A percentile compares a stretch with the other conserved stretches of the same genome.
phyloP scores from a whole-genome alignment of 2,329 filamentous ascomycete genomes.

The Paecilomyces niveus region DNA sequence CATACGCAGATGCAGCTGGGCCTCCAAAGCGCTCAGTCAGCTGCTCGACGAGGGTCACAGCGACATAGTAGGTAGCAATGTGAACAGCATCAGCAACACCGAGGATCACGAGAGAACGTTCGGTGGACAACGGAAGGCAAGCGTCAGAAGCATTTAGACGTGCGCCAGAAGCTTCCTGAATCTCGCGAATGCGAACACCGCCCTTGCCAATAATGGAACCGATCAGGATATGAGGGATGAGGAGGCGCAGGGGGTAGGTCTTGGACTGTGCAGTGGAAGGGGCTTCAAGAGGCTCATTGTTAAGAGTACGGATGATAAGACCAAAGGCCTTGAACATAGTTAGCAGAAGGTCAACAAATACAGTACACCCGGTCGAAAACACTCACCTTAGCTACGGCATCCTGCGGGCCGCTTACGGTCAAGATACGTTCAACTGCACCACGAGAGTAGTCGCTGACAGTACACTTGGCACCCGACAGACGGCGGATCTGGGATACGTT shows the following conservation, averaged over 20 bases:
- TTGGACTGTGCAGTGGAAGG: constrained; percentile 90
- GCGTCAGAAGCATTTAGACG: constrained; percentile 94
- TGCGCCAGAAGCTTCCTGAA: constrained; percentile 94
- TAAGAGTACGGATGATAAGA: constrained; percentile 93
- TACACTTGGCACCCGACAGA: constrained; percentile 94
- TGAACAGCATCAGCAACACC: constrained; percentile 97
- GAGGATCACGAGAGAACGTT: constrained; percentile 95
- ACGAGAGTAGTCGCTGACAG: constrained; percentile 95
- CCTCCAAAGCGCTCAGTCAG: constrained; percentile 94
- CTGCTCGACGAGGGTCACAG: constrained; percentile 95
- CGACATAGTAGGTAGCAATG: constrained; percentile 98
- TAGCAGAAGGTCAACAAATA: constrained; percentile 8
- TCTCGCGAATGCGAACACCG: constrained; percentile 92
- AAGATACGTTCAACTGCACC: constrained; percentile 96
- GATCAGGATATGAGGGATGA: constrained; percentile 95
- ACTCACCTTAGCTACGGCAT: constrained; percentile 88
- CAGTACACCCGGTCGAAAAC: constrained; percentile 2
- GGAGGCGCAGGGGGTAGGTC: constrained; percentile 89
- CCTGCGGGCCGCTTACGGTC: constrained; percentile 92
- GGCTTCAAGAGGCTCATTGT: constrained; percentile 87
- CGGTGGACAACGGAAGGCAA: constrained; percentile 87
- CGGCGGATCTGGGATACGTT: constrained; percentile 96
- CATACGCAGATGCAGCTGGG: constrained; percentile 94
- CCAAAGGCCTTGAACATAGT: constrained; percentile 67
- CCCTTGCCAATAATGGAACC: constrained; percentile 98